Evolutionary conservation across 202 grass and related monocot species (phyloP).

Genomic region (Tripidium arundinaceum): DNA sequence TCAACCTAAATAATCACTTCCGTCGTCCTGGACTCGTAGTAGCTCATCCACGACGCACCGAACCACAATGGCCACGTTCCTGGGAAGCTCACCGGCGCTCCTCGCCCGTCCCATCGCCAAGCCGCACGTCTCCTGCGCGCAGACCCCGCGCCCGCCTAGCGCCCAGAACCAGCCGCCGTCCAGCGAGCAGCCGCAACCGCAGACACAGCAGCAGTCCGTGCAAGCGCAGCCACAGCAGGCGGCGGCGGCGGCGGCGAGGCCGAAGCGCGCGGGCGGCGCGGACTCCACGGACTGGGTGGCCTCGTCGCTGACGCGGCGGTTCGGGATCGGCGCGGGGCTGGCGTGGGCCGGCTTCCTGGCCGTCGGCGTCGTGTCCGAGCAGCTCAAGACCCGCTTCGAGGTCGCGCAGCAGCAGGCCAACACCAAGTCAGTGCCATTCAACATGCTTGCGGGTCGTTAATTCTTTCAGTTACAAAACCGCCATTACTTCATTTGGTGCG

Average conservation of each 20-base stretch:
- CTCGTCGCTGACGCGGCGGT: conserved; percentile 75
- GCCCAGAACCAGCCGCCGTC: conserved; percentile 29
- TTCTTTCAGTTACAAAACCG: not conserved
- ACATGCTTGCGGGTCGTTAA: not conserved
- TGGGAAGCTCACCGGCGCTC: too few species aligned
- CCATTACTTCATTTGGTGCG: not conserved
- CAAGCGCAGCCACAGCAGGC: too few species aligned
- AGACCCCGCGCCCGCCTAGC: conserved; percentile 47
- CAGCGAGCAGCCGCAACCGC: conserved; percentile 5
- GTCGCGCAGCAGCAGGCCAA: conserved; percentile 75
- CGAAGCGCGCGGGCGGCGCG: too few species aligned
- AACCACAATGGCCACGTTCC: too few species aligned
- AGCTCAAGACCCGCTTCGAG: conserved; percentile 94
- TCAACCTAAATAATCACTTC: conserved; percentile 8
- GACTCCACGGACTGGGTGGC: conserved; percentile 90
- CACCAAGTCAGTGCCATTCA: too few species aligned
- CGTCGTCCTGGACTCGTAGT: too few species aligned
- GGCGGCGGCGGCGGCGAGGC: too few species aligned
- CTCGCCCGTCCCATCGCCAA: too few species aligned
- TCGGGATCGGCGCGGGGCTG: conserved; percentile 83
- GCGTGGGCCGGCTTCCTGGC: conserved; percentile 87
- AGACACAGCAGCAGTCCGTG: conserved; percentile 36
- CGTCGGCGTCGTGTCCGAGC: conserved; percentile 86
- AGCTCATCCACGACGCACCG: too few species aligned
- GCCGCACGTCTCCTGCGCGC: too few species aligned